A percentile compares a stretch with the other conserved stretches of the same genome.
These are phyloP conservation scores for Chromera velia DNA, from an alignment of 73 alveolate species.

Conservation along the genomic window DNA sequence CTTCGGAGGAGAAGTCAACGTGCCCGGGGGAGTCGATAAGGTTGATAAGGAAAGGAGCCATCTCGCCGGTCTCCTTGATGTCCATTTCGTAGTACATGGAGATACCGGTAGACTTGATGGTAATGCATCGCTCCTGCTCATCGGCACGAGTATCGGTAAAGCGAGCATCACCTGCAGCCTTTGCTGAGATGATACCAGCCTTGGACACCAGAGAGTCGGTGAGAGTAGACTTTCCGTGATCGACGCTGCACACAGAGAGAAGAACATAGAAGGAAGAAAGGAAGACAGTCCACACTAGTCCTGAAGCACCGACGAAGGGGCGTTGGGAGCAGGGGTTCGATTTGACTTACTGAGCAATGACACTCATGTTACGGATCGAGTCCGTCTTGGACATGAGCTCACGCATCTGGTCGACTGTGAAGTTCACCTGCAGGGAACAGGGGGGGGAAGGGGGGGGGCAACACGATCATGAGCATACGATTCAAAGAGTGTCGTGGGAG, in stretches of 20 bases:
- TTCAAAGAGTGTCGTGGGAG: too few species aligned
- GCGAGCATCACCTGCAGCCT: constrained; percentile 95
- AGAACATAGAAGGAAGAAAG: background rate
- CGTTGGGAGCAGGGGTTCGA: constrained; percentile 11
- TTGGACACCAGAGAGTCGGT: constrained; percentile 65
- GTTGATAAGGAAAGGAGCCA: constrained; percentile 16
- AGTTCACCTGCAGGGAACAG: constrained; percentile 59
- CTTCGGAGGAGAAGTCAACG: constrained; percentile 96
- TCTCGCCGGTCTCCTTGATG: constrained; percentile 31
- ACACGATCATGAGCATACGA: too few species aligned
- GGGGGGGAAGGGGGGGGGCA: too few species aligned
- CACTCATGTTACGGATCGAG: constrained; percentile 94
- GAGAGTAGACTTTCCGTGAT: constrained; percentile 97
- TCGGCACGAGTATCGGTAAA: constrained; percentile 95
- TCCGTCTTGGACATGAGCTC: constrained; percentile 91
- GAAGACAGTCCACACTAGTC: background rate
- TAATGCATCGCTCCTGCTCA: constrained; percentile 97
- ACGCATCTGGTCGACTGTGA: constrained; percentile 93
- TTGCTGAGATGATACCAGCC: constrained; percentile 95
- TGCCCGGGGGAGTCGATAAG: constrained; percentile 97
- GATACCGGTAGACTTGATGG: constrained; percentile 97
- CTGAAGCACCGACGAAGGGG: background rate
- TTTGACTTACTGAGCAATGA: constrained; percentile 68
- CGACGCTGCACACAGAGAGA: constrained; percentile 50
- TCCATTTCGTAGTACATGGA: constrained; percentile 89